Conservation (phyloP, 768 basidiomycete species). For the Suillus placidus region DNA sequence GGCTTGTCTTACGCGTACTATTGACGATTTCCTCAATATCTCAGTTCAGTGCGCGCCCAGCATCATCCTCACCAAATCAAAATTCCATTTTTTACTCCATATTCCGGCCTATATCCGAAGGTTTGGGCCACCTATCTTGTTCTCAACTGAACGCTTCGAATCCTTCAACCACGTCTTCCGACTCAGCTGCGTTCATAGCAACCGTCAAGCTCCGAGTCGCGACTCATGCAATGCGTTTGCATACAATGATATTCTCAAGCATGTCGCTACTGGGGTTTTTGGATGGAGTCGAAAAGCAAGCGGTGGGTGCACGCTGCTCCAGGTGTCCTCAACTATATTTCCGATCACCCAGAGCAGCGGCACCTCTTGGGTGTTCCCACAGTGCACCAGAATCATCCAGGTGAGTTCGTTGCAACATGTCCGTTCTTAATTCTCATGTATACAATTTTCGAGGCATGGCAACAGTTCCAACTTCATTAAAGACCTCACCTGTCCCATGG, state of each 20-base stretch:
- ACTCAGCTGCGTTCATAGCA: conserved; percentile 28
- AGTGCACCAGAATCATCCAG: background rate
- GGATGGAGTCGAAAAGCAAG: conserved; percentile 12
- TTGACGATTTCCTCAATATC: conserved; percentile 24
- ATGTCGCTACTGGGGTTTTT: conserved; percentile 20
- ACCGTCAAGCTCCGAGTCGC: conserved; percentile 32
- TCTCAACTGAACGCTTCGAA: conserved; percentile 33
- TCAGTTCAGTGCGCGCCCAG: conserved; percentile 25
- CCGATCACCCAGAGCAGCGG: conserved; percentile 11
- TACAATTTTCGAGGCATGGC: conserved; percentile 5
- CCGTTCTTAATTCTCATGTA: background rate
- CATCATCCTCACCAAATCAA: conserved; percentile 31
- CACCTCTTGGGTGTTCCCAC: conserved; percentile 8
- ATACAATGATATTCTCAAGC: conserved; percentile 17
- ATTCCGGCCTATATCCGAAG: conserved; percentile 26
- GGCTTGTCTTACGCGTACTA: conserved; percentile 17
- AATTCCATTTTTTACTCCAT: conserved; percentile 37
- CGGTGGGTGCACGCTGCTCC: conserved; percentile 10
- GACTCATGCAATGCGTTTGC: conserved; percentile 23
- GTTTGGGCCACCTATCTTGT: conserved; percentile 34
- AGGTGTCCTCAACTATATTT: conserved; percentile 6
- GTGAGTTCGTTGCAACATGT: conserved; percentile 5
- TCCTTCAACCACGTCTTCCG: conserved; percentile 33
- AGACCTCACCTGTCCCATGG: conserved; percentile 8
- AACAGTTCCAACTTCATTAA: background rate